Base-by-base conservation (phyloP, 2,329 filamentous ascomycete species). In the Chrysoporthe austroafricana region DNA sequence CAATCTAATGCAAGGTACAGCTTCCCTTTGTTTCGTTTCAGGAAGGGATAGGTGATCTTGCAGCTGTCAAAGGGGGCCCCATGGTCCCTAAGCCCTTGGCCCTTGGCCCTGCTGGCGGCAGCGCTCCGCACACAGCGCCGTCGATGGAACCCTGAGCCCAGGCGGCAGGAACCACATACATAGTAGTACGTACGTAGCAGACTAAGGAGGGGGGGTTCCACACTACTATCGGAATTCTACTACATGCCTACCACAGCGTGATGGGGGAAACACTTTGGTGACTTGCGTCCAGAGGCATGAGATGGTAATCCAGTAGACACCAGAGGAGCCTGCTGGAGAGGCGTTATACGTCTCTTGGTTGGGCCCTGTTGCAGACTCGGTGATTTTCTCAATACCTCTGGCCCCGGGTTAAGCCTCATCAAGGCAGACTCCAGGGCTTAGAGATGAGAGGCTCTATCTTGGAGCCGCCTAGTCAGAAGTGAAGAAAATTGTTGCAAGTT, bases 1-100 rank as follows among this genome's bases (percentile, higher is more conserved):
- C 34, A 64, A 52, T 62, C 62, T 67, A 69, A 67, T 67, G 64
- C 67, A 69, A 69, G 67, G 67, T 61, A 69, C 67, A 34, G 39
- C 44, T 36, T 58, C 16, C 58, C 36, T 48, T 48, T 67, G 59
- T 52, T 61, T 57, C 63, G 32, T 68, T 66, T 62, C 52, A 44
- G 68, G 62, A 65, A 60, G 43, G 6, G 42, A 67, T 67, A 56
- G 56, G 54, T 59, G 32, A 52, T 62, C 59, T 62, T 63, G 66
- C 66, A 69, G 46, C 52, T 64, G 64, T 69, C 56, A 66, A 50
- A 21, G 54, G 48, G 50, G 62, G 32, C 63, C 66, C 62, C 32
- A 8, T 16, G 46, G 46, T 3, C 13, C 36, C 43, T 48, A 16
- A n/a, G 39, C 26, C 48, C 44, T 39, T 39, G 36, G 36, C 36